Conservation (phyloP, 768 basidiomycete genomes). For the Kwoniella newhampshirensis region DNA sequence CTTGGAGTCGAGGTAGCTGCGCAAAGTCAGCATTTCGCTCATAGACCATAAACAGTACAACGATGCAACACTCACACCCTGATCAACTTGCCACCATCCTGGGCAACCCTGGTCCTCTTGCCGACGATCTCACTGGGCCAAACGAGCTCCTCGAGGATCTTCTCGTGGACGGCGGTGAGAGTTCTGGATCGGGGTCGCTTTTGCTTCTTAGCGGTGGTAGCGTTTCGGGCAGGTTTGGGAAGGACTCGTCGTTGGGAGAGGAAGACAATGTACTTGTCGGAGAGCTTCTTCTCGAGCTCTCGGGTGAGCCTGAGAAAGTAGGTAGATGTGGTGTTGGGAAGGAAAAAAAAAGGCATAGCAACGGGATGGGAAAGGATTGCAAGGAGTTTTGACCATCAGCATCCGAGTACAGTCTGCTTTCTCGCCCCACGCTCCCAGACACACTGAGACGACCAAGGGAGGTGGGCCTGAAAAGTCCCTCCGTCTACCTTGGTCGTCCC, state of each 20-base stretch:
- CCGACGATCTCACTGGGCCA: conserved; percentile 99
- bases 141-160: conserved; percentile 97
- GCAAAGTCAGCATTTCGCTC: not conserved
- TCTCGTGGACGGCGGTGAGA: conserved; percentile 94
- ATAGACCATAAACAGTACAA: not conserved
- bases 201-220: conserved; percentile 73
- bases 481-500: conserved; percentile 42
- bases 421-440: conserved; percentile 12
- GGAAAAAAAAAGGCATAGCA: not conserved
- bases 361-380: not conserved
- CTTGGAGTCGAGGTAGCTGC: conserved; percentile 93
- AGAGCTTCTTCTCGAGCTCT: conserved; percentile 99
- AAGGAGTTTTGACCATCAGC: not conserved
- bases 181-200: conserved; percentile 96
- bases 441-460: conserved; percentile 38
- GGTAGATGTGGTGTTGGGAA: not conserved
- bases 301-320: conserved; percentile 74
- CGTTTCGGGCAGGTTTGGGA: conserved; percentile 91
- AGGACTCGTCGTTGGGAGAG: conserved; percentile 98
- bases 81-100: conserved; percentile 91
- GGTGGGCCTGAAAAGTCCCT: conserved; percentile 53
- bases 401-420: conserved; percentile 2
- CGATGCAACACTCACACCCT: conserved; percentile 76
- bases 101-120: conserved; percentile 90
- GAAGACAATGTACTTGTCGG: conserved; percentile 98